phyloP scores from a whole-genome alignment of 2,329 filamentous ascomycete genomes.

The Dactylonectria macrodidyma region DNA sequence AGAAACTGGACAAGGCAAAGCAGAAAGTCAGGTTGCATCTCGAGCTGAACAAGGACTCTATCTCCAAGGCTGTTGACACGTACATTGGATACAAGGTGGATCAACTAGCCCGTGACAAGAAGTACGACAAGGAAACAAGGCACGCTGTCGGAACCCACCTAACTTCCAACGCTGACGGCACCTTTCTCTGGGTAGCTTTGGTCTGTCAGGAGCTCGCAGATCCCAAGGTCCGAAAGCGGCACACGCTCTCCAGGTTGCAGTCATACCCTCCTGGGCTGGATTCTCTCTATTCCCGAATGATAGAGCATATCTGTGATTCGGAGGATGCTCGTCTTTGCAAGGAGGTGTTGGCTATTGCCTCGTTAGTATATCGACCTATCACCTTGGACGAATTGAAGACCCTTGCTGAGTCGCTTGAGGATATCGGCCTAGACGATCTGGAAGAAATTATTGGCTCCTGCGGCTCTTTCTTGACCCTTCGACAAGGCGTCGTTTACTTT shows the following conservation, averaged over 20 bases:
- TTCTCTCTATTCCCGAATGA: constrained; percentile 53
- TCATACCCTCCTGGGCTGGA: constrained; percentile 54
- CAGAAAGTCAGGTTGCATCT: too few relatives aligned
- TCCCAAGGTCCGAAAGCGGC: constrained; percentile 6
- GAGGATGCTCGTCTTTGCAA: constrained; percentile 50
- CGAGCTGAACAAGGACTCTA: too few relatives aligned
- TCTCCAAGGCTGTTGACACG: too few relatives aligned
- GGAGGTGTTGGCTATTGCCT: constrained; percentile 51
- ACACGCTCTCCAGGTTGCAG: constrained; percentile 37
- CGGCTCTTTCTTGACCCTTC: constrained; percentile 54
- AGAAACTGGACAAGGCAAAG: too few relatives aligned
- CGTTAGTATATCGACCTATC: constrained; percentile 55
- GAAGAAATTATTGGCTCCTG: constrained; percentile 52
- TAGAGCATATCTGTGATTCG: constrained; percentile 19
- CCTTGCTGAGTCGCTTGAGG: constrained; percentile 38
- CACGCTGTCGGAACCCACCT: constrained; percentile 38
- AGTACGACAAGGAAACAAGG: constrained; percentile 17
- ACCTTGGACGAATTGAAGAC: constrained; percentile 51
- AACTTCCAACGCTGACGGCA: constrained; percentile 52
- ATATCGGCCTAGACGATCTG: constrained; percentile 34
- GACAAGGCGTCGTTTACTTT: too few relatives aligned
- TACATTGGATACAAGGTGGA: too few relatives aligned
- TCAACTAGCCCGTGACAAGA: not conserved
- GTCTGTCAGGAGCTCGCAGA: constrained; percentile 37
- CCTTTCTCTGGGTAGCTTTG: constrained; percentile 36